Evolutionary conservation across 2,329 filamentous ascomycete species (phyloP).

Genomic region (Seiridium cupressi): DNA sequence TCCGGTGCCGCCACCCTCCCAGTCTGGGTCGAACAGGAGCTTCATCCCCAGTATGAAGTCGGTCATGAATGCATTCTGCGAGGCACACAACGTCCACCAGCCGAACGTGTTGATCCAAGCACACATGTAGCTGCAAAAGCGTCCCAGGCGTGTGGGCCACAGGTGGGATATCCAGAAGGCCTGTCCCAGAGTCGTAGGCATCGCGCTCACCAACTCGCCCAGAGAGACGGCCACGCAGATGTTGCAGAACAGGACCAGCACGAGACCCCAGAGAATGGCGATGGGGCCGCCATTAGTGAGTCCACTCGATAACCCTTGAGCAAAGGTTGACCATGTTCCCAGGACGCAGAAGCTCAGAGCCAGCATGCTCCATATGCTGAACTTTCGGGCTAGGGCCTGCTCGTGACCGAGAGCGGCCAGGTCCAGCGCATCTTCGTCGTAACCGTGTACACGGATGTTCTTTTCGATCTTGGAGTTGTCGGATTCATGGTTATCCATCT

Average conservation of each 20-base stretch:
- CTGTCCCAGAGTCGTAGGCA: constrained; percentile 60
- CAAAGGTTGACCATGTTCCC: constrained; percentile 58
- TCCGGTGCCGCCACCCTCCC: constrained; percentile 40
- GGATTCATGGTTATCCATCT: neutral
- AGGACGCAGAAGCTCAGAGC: constrained; percentile 56
- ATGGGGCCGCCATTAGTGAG: constrained; percentile 54
- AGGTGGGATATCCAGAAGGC: constrained; percentile 54
- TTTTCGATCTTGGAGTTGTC: neutral
- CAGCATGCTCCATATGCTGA: constrained; percentile 55
- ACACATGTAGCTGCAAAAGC: constrained; percentile 54
- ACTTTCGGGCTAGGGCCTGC: constrained; percentile 42
- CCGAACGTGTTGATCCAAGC: constrained; percentile 61
- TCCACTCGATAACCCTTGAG: constrained; percentile 49
- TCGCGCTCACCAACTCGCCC: constrained; percentile 54
- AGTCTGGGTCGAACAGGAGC: constrained; percentile 47
- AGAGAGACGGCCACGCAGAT: constrained; percentile 53
- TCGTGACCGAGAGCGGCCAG: constrained; percentile 39
- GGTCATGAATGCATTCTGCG: constrained; percentile 56
- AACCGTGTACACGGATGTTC: neutral
- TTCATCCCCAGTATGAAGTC: constrained; percentile 57
- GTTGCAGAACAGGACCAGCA: constrained; percentile 51
- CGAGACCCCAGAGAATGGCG: constrained; percentile 53
- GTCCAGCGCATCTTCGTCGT: constrained; percentile 31
- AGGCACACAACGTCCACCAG: constrained; percentile 57
- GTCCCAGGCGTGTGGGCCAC: constrained; percentile 35